Evolutionary conservation across 1,284 basidiomycete species (phyloP).

Genomic region (Calocybe gambosa): DNA sequence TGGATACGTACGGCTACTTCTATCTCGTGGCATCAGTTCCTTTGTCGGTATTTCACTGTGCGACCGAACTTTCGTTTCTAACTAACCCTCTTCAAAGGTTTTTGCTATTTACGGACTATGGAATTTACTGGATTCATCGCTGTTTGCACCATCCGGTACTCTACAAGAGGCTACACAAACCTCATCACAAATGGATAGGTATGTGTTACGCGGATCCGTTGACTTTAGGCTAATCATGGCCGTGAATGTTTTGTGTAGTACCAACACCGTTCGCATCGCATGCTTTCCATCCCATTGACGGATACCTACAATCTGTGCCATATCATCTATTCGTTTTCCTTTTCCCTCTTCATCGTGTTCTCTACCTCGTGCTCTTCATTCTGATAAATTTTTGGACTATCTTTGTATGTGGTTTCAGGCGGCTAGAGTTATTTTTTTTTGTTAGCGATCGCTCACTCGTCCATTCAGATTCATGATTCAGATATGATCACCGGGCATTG

Average conservation of each 20-base stretch:
- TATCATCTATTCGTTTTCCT: conserved; percentile 93
- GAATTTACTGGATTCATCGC: conserved; percentile 95
- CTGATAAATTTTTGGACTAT: conserved; percentile 92
- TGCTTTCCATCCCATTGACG: conserved; percentile 96
- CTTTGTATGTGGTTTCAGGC: conserved; percentile 44
- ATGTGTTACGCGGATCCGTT: conserved; percentile 26
- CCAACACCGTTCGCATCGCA: conserved; percentile 96
- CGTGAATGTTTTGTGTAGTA: conserved; percentile 43
- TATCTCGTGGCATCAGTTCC: conserved; percentile 61
- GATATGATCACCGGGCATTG: conserved; percentile 97
- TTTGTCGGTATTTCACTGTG: conserved; percentile 42
- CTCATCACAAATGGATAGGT: conserved; percentile 99
- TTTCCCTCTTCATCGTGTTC: conserved; percentile 83
- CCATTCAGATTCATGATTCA: conserved; percentile 88
- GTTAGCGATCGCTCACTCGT: not conserved
- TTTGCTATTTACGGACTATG: conserved; percentile 87
- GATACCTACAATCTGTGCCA: conserved; percentile 89
- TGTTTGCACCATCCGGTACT: conserved; percentile 80
- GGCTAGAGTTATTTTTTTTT: conserved; percentile 5
- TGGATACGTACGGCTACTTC: conserved; percentile 65
- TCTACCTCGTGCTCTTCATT: conserved; percentile 82
- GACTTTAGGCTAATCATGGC: not conserved
- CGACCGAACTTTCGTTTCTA: conserved; percentile 1
- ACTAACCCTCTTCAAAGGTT: conserved; percentile 44
- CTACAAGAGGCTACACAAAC: conserved; percentile 93